A percentile compares a stretch with the other conserved stretches of the same genome.
phyloP scores from a whole-genome alignment of 75 land plant species.

The Cryptomeria japonica region DNA sequence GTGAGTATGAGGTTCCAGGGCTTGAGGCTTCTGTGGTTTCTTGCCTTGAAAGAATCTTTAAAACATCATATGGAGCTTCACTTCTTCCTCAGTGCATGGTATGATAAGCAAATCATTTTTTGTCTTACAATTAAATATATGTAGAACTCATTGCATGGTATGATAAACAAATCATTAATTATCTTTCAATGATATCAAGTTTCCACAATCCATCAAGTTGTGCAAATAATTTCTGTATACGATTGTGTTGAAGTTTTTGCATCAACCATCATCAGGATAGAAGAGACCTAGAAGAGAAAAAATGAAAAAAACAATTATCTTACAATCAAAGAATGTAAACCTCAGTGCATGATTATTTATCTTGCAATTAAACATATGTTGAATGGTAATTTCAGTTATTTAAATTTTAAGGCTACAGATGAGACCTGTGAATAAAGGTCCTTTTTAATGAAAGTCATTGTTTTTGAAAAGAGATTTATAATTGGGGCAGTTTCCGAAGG shows the following conservation, averaged over 20 bases:
- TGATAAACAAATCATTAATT: neutral
- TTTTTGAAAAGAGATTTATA: neutral
- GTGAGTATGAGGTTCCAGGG: constrained; percentile 35
- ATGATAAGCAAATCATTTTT: neutral
- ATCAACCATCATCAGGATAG: too few species aligned
- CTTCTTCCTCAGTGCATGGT: constrained; percentile 63
- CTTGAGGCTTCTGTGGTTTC: constrained; percentile 45
- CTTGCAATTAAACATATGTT: neutral
- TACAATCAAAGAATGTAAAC: neutral
- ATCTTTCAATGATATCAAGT: too few species aligned
- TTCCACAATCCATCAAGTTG: too few species aligned
- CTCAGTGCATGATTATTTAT: constrained; percentile 44
- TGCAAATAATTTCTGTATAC: too few species aligned
- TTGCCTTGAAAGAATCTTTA: constrained; percentile 60
- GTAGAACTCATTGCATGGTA: constrained; percentile 53
- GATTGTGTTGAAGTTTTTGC: too few species aligned
- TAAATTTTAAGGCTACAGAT: neutral
- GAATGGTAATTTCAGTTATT: neutral
- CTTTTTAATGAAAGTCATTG: neutral
- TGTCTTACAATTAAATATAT: too few species aligned
- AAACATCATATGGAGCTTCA: constrained; percentile 60
- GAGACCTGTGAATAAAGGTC: neutral
- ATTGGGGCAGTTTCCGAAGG: neutral
- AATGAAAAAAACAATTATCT: too few species aligned
- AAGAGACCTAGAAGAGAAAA: too few species aligned